phyloP scores from a whole-genome alignment of 208 protist genomes.

The Wallacemonas sp. region DNA sequence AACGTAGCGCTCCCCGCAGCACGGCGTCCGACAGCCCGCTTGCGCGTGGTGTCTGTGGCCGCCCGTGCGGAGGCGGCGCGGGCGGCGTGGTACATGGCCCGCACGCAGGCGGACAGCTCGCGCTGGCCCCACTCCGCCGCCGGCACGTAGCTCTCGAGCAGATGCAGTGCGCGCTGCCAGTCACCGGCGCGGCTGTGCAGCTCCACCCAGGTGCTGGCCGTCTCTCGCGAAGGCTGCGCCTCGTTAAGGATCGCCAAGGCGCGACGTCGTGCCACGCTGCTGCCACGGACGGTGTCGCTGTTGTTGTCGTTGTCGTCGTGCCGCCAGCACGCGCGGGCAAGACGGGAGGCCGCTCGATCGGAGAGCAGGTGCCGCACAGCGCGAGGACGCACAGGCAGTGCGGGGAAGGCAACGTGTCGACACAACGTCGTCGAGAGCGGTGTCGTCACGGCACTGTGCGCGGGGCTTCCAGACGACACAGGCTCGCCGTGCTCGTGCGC shows the following conservation, averaged over 20 bases:
- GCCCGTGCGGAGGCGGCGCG: no score
- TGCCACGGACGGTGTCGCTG: not conserved
- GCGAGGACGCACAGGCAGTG: not conserved
- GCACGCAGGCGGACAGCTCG: constrained; percentile 51
- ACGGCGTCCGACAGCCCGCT: not conserved
- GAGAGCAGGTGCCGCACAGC: constrained; percentile 30
- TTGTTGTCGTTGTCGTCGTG: constrained; percentile 18
- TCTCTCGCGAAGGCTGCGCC: constrained; percentile 16
- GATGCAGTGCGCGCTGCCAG: constrained; percentile 41
- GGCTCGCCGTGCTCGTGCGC: constrained; percentile 9
- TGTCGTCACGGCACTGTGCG: not conserved
- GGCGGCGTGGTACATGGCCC: constrained; percentile 48
- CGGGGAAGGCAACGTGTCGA: not conserved
- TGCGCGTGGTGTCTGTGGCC: no score
- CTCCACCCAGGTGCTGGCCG: constrained; percentile 23
- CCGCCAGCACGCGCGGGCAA: not conserved
- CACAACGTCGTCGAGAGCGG: not conserved
- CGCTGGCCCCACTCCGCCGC: constrained; percentile 58
- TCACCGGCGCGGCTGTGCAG: constrained; percentile 24
- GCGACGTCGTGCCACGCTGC: constrained; percentile 13
- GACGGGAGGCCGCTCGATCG: constrained; percentile 24
- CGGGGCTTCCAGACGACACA: not conserved
- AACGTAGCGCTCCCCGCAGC: not conserved
- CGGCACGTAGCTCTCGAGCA: constrained; percentile 40
- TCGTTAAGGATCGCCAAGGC: constrained; percentile 21